These are phyloP conservation scores for Corchorus capsularis DNA, from an alignment of 345 rosid species.

Conservation along the genomic window DNA sequence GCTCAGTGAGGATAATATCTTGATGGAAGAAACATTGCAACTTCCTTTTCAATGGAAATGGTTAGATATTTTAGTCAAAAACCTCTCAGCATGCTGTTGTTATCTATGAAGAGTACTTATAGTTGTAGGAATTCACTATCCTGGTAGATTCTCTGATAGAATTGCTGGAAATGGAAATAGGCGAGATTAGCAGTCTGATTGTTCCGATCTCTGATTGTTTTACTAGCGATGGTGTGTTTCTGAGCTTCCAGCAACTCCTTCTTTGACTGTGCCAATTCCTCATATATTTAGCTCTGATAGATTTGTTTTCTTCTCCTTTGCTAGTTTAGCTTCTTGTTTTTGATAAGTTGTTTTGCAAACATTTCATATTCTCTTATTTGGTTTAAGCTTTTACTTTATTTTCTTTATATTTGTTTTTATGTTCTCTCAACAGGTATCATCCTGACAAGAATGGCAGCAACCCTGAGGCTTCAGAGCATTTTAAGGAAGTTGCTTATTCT, in stretches of 20 bases:
- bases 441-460: slow-evolving; percentile 95
- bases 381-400: neutral
- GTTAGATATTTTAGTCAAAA: neutral
- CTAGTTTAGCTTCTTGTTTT: slow-evolving; percentile 2
- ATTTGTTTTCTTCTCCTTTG: neutral
- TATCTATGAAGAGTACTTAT: neutral
- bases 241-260: neutral
- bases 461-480: slow-evolving; percentile 94
- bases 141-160: neutral
- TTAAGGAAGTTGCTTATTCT: slow-evolving; percentile 98
- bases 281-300: neutral
- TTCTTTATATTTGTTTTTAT: neutral
- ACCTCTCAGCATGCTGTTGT: neutral
- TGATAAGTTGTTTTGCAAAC: neutral
- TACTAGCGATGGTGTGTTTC: neutral
- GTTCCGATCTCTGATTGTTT: slow-evolving; percentile 3
- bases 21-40: neutral
- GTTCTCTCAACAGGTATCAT: slow-evolving; percentile 68
- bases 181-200: neutral
- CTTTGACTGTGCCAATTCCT: neutral
- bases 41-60: neutral
- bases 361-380: slow-evolving; percentile 8
- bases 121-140: neutral
- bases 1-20: slow-evolving; percentile 7
- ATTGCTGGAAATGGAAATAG: neutral